Percentiles rank a stretch among this genome's conserved stretches.
phyloP scores from a whole-genome alignment of 116 monocot species.

The Papilionanthe hybrid region DNA sequence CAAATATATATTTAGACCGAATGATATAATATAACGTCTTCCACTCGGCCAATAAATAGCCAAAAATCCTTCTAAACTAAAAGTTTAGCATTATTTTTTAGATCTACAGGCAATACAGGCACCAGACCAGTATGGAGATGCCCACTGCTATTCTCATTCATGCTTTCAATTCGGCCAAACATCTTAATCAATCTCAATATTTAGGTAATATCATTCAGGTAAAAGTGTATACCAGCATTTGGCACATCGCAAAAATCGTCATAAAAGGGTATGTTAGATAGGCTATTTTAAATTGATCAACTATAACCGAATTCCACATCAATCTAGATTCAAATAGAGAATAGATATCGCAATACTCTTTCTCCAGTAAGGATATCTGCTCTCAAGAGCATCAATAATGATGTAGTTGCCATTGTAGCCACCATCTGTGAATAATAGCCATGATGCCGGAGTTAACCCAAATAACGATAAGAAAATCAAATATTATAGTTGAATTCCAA shows the following conservation, averaged over 20 bases:
- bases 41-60: conserved; percentile 85
- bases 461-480: too few relatives aligned
- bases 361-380: conserved; percentile 6
- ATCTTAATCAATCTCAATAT: conserved; percentile 53
- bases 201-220: conserved; percentile 62
- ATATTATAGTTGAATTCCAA: too few relatives aligned
- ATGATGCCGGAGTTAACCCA: conserved; percentile 41
- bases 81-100: conserved; percentile 63
- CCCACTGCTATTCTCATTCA: conserved; percentile 20
- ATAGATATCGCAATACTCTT: conserved; percentile 28
- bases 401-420: conserved; percentile 12
- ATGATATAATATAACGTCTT: conserved; percentile 73
- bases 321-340: conserved; percentile 60
- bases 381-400: conserved; percentile 5
- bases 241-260: conserved; percentile 78
- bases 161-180: conserved; percentile 34
- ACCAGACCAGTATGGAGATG: conserved; percentile 24
- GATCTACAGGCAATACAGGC: conserved; percentile 64
- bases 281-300: conserved; percentile 79
- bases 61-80: conserved; percentile 88
- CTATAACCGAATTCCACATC: conserved; percentile 77
- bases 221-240: conserved; percentile 74
- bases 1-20: conserved; percentile 82
- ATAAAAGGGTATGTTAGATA: conserved; percentile 82
- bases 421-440: conserved; percentile 63